Percentiles rank a stretch among this genome's conserved stretches.
Conservation (phyloP, 2,329 filamentous ascomycete genomes). For the Tetracladium maxilliforme region DNA sequence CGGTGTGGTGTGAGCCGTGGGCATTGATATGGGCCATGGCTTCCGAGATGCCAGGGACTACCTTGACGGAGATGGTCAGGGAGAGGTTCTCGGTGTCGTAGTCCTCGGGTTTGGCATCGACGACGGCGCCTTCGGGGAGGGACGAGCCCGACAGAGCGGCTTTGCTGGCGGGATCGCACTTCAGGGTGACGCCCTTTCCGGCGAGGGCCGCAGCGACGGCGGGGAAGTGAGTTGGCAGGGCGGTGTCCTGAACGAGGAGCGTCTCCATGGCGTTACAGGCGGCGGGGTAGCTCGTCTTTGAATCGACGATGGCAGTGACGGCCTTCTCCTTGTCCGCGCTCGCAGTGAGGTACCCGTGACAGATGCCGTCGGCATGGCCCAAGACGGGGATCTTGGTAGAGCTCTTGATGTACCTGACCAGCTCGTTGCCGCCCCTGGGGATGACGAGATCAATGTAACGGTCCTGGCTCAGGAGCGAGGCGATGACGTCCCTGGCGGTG, state of each 20-base stretch:
- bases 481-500: slow-evolving; percentile 80
- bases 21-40: slow-evolving; percentile 83
- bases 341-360: slow-evolving; percentile 68
- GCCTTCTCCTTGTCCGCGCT: slow-evolving; percentile 64
- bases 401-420: slow-evolving; percentile 61
- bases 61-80: slow-evolving; percentile 71
- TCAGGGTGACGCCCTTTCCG: slow-evolving; percentile 64
- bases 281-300: slow-evolving; percentile 88
- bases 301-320: slow-evolving; percentile 66
- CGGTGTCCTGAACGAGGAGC: slow-evolving; percentile 65
- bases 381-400: slow-evolving; percentile 90
- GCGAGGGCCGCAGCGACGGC: slow-evolving; percentile 59
- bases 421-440: slow-evolving; percentile 40
- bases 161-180: slow-evolving; percentile 61
- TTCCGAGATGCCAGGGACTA: slow-evolving; percentile 50
- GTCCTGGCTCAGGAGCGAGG: slow-evolving; percentile 75
- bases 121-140: slow-evolving; percentile 20
- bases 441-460: slow-evolving; percentile 89
- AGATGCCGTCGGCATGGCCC: slow-evolving; percentile 90
- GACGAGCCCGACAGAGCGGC: slow-evolving; percentile 38
- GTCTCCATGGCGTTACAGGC: slow-evolving; percentile 95
- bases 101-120: slow-evolving; percentile 53
- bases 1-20: slow-evolving; percentile 89
- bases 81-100: slow-evolving; percentile 84
- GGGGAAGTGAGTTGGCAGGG: slow-evolving; percentile 53